These are phyloP conservation scores for Chimonanthus praecox DNA, from an alignment of 164 flowering plant genomes.

Conservation along the genomic window DNA sequence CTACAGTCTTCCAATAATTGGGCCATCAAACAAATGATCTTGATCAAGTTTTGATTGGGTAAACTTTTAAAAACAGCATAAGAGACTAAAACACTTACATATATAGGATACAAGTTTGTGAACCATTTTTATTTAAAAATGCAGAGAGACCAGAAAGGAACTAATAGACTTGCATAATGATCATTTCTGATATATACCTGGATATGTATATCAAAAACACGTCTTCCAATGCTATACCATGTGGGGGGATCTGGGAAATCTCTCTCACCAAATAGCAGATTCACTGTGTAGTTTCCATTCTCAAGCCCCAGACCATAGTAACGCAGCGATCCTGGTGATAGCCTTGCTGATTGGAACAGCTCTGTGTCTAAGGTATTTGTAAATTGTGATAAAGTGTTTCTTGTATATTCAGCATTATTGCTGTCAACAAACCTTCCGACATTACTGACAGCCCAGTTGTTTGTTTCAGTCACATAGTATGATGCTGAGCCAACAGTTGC, in stretches of 20 bases:
- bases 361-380: conserved; percentile 50
- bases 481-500: conserved; percentile 61
- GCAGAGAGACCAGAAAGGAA: no score
- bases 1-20: no score
- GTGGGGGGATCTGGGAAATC: conserved; percentile 19
- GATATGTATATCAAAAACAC: conserved; percentile 61
- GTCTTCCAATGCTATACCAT: conserved; percentile 67
- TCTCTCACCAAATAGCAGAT: conserved; percentile 61
- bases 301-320: conserved; percentile 80
- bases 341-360: conserved; percentile 57
- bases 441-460: conserved; percentile 77
- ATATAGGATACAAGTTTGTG: no score
- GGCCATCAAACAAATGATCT: neutral
- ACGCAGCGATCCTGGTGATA: conserved; percentile 71
- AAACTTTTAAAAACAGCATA: neutral
- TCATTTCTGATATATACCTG: conserved; percentile 38
- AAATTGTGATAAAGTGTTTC: conserved; percentile 27
- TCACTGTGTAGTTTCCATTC: conserved; percentile 67
- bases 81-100: neutral
- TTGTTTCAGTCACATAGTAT: conserved; percentile 36
- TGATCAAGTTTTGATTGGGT: neutral
- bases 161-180: neutral
- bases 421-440: conserved; percentile 47
- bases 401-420: conserved; percentile 28
- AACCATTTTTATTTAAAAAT: neutral